These are phyloP conservation scores for Fraxinus americana DNA, from an alignment of 257 asterid genomes.

Conservation along the genomic window DNA sequence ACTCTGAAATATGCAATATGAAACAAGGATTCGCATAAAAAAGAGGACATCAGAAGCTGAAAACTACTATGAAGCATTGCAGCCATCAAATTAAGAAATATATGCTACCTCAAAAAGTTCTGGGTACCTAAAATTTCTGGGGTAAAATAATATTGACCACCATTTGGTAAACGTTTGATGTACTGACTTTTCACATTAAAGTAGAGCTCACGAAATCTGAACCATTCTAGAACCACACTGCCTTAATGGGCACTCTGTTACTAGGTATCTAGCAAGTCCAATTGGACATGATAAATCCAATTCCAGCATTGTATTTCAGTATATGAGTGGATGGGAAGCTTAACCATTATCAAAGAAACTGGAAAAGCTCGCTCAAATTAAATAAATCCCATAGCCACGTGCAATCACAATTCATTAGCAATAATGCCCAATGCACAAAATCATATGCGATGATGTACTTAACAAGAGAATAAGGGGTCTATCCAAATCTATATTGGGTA, in stretches of 20 bases:
- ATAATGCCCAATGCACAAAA: background rate
- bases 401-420: background rate
- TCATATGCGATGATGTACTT: background rate
- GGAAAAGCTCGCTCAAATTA: slow-evolving; percentile 14
- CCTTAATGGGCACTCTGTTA: background rate
- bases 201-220: background rate
- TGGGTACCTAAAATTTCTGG: background rate
- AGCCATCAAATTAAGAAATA: background rate
- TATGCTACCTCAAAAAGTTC: background rate
- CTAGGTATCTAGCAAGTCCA: background rate
- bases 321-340: background rate
- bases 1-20: background rate
- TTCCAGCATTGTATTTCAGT: background rate
- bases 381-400: background rate
- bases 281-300: background rate
- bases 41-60: background rate
- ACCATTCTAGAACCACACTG: background rate
- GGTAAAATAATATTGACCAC: background rate
- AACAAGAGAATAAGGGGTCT: background rate
- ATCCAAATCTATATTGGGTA: too few relatives aligned
- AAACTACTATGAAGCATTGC: background rate
- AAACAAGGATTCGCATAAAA: background rate
- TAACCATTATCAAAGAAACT: background rate
- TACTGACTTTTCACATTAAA: background rate
- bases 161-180: background rate